These are phyloP conservation scores for Powellomyces hirtus DNA, from an alignment of 192 early-diverging fungal genomes.

Conservation along the genomic window DNA sequence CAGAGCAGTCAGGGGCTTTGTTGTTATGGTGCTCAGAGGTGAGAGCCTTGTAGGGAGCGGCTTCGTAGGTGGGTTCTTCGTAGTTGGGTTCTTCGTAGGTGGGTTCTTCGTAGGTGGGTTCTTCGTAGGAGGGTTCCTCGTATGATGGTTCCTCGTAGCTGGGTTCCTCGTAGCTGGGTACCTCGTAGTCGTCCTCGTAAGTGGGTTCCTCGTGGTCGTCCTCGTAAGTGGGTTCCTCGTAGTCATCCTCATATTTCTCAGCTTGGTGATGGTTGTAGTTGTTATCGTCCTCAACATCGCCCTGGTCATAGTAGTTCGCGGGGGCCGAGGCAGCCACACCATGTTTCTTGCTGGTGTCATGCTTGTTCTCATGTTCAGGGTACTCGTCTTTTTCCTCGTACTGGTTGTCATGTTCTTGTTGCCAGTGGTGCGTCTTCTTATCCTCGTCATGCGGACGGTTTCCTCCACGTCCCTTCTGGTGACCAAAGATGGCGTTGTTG, in stretches of 20 bases:
- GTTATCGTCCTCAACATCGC: background rate
- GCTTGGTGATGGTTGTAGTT: background rate
- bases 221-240: background rate
- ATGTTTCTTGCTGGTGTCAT: no score
- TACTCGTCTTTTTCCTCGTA: no score
- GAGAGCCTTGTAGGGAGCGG: no score
- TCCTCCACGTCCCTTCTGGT: background rate
- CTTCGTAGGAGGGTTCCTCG: background rate
- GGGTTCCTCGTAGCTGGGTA: background rate
- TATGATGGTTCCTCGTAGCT: background rate
- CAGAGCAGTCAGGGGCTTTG: background rate
- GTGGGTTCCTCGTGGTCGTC: background rate
- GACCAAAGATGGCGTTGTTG: slow-evolving; percentile 24
- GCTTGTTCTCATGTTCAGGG: no score
- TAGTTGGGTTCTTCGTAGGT: background rate
- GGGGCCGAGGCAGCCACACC: no score
- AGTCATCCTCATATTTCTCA: background rate
- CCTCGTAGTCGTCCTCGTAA: background rate
- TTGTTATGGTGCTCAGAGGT: no score
- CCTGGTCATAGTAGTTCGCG: no score
- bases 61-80: background rate
- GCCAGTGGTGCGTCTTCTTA: no score
- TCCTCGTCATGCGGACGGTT: no score
- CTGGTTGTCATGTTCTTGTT: background rate
- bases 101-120: background rate